Evolutionary conservation across 495 filamentous ascomycete genomes (phyloP).

Genomic region (Hypomontagnella submonticulosa): DNA sequence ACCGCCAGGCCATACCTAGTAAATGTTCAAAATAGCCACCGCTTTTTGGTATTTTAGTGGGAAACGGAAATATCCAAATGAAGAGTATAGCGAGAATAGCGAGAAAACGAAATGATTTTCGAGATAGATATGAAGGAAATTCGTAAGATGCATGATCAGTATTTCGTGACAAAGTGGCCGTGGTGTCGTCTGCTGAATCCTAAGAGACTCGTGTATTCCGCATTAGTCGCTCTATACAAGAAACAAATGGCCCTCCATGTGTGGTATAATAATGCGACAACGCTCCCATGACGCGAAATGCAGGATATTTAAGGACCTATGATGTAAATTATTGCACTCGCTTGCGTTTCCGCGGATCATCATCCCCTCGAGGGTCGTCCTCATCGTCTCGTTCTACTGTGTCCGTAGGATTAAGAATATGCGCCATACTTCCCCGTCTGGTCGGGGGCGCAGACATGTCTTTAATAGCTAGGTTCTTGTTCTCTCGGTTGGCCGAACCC

Average conservation of each 20-base stretch:
- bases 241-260: conserved; percentile 38
- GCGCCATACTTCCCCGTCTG: conserved; percentile 68
- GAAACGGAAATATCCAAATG: conserved; percentile 27
- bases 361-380: conserved; percentile 59
- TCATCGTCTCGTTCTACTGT: conserved; percentile 58
- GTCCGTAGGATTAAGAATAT: conserved; percentile 76
- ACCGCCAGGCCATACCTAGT: conserved; percentile 13
- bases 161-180: conserved; percentile 36
- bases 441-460: conserved; percentile 68
- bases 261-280: conserved; percentile 44
- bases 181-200: conserved; percentile 37
- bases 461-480: conserved; percentile 58
- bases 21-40: conserved; percentile 27
- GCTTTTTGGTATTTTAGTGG: conserved; percentile 37
- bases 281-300: conserved; percentile 32
- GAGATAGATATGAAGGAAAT: conserved; percentile 17
- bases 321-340: conserved; percentile 61
- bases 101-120: conserved; percentile 20
- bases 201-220: conserved; percentile 43
- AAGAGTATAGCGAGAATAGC: conserved; percentile 30
- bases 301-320: conserved; percentile 6
- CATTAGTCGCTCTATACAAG: conserved; percentile 42
- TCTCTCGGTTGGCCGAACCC: conserved; percentile 58
- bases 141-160: conserved; percentile 38
- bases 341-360: conserved; percentile 80